These are phyloP conservation scores for Colletotrichum sp. DNA, from an alignment of 2,329 filamentous ascomycete genomes.

Conservation along the genomic window DNA sequence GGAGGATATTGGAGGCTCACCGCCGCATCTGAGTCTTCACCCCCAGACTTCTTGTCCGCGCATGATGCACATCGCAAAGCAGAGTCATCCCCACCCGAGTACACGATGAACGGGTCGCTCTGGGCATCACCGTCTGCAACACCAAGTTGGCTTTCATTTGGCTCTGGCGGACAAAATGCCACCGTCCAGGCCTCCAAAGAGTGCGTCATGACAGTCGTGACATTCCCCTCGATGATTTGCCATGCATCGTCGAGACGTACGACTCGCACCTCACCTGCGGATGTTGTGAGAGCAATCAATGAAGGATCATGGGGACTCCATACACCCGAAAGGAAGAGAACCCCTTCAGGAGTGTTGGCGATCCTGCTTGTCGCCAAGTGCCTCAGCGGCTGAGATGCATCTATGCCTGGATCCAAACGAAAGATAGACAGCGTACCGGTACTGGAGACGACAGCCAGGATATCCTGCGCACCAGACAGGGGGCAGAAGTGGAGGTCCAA, in stretches of 20 bases:
- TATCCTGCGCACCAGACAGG: constrained; percentile 42
- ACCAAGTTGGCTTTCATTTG: background rate
- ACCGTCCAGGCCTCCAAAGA: constrained; percentile 77
- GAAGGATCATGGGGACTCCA: constrained; percentile 68
- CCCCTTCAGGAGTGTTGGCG: constrained; percentile 56
- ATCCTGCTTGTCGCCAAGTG: constrained; percentile 50
- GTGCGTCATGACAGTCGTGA: constrained; percentile 50
- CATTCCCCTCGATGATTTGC: constrained; percentile 34
- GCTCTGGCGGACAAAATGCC: constrained; percentile 54
- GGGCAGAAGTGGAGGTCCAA: constrained; percentile 86
- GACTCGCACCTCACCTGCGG: constrained; percentile 67
- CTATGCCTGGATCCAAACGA: constrained; percentile 46
- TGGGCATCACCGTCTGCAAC: background rate
- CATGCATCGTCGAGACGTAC: constrained; percentile 51
- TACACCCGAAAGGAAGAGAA: constrained; percentile 73
- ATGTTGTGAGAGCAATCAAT: constrained; percentile 73
- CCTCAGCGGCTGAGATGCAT: constrained; percentile 36
- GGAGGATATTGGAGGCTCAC: constrained; percentile 23
- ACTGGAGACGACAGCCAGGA: constrained; percentile 80
- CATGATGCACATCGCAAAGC: constrained; percentile 55
- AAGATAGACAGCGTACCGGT: constrained; percentile 74
- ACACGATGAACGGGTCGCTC: constrained; percentile 45
- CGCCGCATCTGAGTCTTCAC: background rate
- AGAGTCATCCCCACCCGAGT: constrained; percentile 80
- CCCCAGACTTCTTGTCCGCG: constrained; percentile 5